These are phyloP conservation scores for Cadophora sp. DNA, from an alignment of 2,329 filamentous ascomycete genomes.

Conservation along the genomic window DNA sequence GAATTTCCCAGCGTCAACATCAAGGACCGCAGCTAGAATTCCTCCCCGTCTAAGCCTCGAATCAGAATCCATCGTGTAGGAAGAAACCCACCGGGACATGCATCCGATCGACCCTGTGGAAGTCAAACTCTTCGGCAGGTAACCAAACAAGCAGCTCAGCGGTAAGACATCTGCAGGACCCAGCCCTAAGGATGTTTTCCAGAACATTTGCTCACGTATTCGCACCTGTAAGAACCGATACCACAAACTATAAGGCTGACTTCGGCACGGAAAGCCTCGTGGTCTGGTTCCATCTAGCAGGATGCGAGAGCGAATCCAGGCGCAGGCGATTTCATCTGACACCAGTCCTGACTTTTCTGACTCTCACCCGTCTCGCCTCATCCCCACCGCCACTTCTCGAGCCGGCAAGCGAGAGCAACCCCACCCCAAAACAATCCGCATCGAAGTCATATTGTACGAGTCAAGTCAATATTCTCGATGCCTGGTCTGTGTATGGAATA, in stretches of 20 bases:
- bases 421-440: background rate
- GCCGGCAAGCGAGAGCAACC: slow-evolving; percentile 4
- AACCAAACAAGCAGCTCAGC: background rate
- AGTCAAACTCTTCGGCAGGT: background rate
- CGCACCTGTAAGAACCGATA: background rate
- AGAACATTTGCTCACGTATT: background rate
- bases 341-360: background rate
- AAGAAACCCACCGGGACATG: background rate
- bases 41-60: background rate
- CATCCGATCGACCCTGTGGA: background rate
- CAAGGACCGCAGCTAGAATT: background rate
- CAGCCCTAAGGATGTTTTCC: background rate
- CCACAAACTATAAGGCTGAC: background rate
- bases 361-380: slow-evolving; percentile 5
- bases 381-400: background rate
- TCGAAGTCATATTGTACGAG: background rate
- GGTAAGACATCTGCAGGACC: background rate
- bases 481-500: background rate
- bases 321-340: background rate
- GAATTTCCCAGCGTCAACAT: background rate
- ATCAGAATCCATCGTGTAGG: background rate
- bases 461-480: background rate
- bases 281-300: background rate
- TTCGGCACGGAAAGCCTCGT: background rate
- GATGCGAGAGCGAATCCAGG: background rate